Evolutionary conservation across 306 rosid species (phyloP), one percentile per base, ranked within the genome.

Genomic region (Crotalaria pallida): DNA sequence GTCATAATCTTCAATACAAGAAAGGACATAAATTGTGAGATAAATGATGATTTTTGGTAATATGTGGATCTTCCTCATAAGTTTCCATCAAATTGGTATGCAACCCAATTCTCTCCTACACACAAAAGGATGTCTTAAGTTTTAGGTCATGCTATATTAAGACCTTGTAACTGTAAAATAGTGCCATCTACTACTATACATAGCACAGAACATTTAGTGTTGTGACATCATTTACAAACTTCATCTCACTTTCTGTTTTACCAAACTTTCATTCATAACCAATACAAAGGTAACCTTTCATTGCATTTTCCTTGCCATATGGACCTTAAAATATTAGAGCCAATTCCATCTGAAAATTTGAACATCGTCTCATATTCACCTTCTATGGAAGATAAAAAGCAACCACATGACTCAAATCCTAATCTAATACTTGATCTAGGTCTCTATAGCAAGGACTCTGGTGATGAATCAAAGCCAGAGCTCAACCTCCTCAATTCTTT

Each of bases 141-240:
- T 80, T 81, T 60, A 82, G 88, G 84, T 74, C 80, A 79, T 81
- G 75, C 86, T 71, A 65, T 86, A 90, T 84, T 84, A 83, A 78
- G 96, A 84, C 96, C 82, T 84, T 83, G 81, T 81, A 95, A 87
- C 97, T 87, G 86, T 74, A 87, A 84, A 83, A 80, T 67, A 88
- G 82, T 82, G 85, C 49, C 58, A 69, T 82, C 63, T 76, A 76
- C 71, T 79, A 63, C 88, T 79, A 84, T 84, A 71, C 81, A 85
- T 74, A 86, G 66, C 76, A 74, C 49, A 58, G 17, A 81, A 7
- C 83, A 64, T 65, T 82, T 79, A 71, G 82, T 67, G 36, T 84
- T 49, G 67, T 52, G 44, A 34, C 81, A 78, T 66, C 81, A 78
- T 45, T 52, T 57, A 67, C 31, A 70, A 79, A 72, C 47, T 62